Base-by-base conservation (phyloP, 768 basidiomycete genomes). In the Gloeopeniophorella convolvens region DNA sequence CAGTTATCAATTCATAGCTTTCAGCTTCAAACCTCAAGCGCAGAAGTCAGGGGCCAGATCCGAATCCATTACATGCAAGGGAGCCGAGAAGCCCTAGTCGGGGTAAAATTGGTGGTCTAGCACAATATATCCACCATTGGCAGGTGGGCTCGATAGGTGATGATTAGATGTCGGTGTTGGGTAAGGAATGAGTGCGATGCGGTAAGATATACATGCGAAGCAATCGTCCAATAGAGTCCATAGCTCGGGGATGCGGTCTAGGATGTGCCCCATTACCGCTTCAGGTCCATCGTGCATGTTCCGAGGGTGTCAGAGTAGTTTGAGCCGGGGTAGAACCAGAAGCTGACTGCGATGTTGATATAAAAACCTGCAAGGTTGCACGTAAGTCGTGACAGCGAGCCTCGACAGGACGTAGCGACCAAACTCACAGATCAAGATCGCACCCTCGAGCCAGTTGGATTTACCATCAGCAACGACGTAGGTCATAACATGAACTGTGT, bases 381-480 rank as follows among this genome's bases (percentile, higher is more conserved):
- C 21, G n/a, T n/a, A n/a, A n/a, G n/a, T 24, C 11, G 32, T 40
- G 3, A 53, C 18, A 33, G 65, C 11, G 7, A 26, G 21, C 34
- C 5, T n/a, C 13, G 34, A 37, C 41, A 27, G 20, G 9, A 26
- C 30, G 33, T 35, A 12, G 12, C 1, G 15, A 31, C 16, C 10
- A 23, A 6, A 63, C 71, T 41, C 56, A 77, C 83, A 80, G 49
- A 89, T 78, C n/a, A 90, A 73, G 48, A 89, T 81, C 59, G 82
- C 66, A 20, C 89, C 90, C 66, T 95, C 92, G n/a, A 96, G 72
- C 82, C 92, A 96, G 65, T 94, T 95, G 24, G 84, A 88, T 62
- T 81, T 86, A 11, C 91, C 91, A 58, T 96, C 94, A 42, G 80
- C 77, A 5, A 94, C 78, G 18, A 85, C 82, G 60, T 88, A 89